These are phyloP conservation scores for Spinellus fusiger DNA, from an alignment of 192 early-diverging fungal genomes.

Conservation along the genomic window DNA sequence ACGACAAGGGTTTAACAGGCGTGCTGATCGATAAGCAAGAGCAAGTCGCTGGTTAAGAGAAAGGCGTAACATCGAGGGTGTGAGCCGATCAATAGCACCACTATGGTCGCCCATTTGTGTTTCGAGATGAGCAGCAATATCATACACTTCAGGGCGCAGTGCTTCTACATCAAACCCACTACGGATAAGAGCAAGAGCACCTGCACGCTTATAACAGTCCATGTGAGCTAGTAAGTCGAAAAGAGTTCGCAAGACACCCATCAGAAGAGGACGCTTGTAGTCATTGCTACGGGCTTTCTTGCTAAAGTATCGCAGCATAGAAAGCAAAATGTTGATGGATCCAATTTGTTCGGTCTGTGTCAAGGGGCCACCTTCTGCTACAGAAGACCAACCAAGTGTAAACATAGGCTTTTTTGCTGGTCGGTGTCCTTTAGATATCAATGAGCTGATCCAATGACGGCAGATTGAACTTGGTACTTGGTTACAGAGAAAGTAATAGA, in stretches of 20 bases:
- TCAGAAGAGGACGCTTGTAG: not conserved
- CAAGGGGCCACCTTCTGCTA: not conserved
- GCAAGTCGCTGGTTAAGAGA: not conserved
- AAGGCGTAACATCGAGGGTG: not conserved
- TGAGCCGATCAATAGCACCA: not conserved
- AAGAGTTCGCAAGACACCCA: slow-evolving; percentile 13
- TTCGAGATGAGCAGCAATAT: not conserved
- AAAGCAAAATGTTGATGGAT: slow-evolving; percentile 8
- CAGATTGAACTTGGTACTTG: slow-evolving; percentile 1
- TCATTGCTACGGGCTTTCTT: not conserved
- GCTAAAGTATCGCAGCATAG: slow-evolving; percentile 9
- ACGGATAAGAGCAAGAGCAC: not conserved
- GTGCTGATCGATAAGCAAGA: not conserved
- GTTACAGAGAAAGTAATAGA: slow-evolving; percentile 3
- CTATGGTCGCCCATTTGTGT: not conserved
- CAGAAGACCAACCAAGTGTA: slow-evolving; percentile 8
- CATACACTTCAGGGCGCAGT: slow-evolving; percentile 5
- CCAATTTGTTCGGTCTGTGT: not conserved
- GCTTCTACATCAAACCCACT: not conserved
- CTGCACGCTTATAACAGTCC: slow-evolving; percentile 4
- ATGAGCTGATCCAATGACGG: slow-evolving; percentile 2
- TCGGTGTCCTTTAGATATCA: not conserved
- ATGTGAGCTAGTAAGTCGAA: not conserved
- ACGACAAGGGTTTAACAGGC: not conserved
- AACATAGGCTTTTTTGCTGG: not conserved